Base-by-base conservation (phyloP, 83 land plant species). In the Picea mariana region DNA sequence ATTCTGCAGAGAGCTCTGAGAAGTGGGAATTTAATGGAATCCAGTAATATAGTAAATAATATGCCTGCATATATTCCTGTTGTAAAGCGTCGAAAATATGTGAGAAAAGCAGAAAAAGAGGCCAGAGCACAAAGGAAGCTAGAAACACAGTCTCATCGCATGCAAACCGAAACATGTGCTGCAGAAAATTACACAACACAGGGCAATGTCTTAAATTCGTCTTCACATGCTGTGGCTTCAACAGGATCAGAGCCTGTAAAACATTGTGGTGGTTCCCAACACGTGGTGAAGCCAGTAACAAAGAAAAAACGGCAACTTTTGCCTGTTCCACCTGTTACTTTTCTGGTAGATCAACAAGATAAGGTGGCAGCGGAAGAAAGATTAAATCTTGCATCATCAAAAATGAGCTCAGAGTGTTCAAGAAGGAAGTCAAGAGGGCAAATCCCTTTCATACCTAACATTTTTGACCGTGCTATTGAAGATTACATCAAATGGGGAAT, bases 401-500 rank as follows among this genome's bases (percentile, higher is more conserved):
- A 42, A n/a, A 44, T 18, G 76, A 72, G n/a, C 21, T 18, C n/a
- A 23, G 17, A 8, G 31, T 20, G 16, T 42, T 40, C 76, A 42
- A n/a, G 18, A 72, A 72, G 44, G 76, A 72, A 72, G 76, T 21
- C 7, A 72, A 72, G 44, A 72, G 44, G 9, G 49, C 76, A 72
- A 72, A 7, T n/a, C 55, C 47, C 49, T 42, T 21, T 6, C 11
- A 73, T 47, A 21, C 58, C 17, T 69, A 69, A 69, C 23, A 3
- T 23, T 38, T 73, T 20, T n/a, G 55, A 44, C 23, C 77, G 7
- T 34, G 77, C 77, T 44, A 73, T 73, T 8, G 77, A 9, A 9
- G 47, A 47, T 47, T 73, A 73, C 77, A 73, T 73, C 44, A 73
- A 73, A 21, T 21, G 59, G 59, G 77, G 77, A 73, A 73, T 9